Base-by-base conservation (phyloP, 2,329 filamentous ascomycete species). In the Aspergillus bombycis region DNA sequence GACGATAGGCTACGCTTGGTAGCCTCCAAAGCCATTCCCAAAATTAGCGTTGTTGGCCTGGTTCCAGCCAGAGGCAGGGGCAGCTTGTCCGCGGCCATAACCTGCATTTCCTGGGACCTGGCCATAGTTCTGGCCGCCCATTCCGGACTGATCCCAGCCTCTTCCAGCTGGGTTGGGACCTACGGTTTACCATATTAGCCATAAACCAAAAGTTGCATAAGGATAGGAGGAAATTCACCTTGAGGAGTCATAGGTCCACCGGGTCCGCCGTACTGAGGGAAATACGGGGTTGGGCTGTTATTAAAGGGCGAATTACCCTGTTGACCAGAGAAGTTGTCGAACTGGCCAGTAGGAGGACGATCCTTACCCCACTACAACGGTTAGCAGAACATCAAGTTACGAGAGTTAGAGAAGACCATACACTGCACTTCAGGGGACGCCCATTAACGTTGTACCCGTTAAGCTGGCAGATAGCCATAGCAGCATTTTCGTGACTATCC, bases 381-480 rank as follows among this genome's bases (percentile, higher is more conserved):
- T 75, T 62, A 72, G 71, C 64, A 55, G 67, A 58, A 53, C 70
- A 65, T 23, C 48, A 81, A 73, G 82, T 72, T 65, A 69, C 64
- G 28, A 64, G 60, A 19, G 52, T 50, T 10, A 43, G 56, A 56
- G 48, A n/a, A 38, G 58, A 65, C 90, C 94, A 83, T 91, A 98
- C 94, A 80, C 94, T 98, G 86, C 95, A 99, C 86, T 99, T 99
- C 71, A 99, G 82, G 59, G 95, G 95, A 69, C 95, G 90, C 58
- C 95, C 95, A 74, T 99, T 97, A 72, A 99, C 94, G 71, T 97
- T 96, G 83, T 98, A 99, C 36, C 94, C 94, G 73, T 94, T 98
- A 75, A 99, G 86, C 77, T 98, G 94, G 81, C 95, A 99, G 75
- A 99, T 99, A 38, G 94, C 93, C 91, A 97, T 97, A 60, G 95